These are phyloP conservation scores for Cutaneotrichosporon dermatis DNA, from an alignment of 1,284 basidiomycete species.

Conservation along the genomic window DNA sequence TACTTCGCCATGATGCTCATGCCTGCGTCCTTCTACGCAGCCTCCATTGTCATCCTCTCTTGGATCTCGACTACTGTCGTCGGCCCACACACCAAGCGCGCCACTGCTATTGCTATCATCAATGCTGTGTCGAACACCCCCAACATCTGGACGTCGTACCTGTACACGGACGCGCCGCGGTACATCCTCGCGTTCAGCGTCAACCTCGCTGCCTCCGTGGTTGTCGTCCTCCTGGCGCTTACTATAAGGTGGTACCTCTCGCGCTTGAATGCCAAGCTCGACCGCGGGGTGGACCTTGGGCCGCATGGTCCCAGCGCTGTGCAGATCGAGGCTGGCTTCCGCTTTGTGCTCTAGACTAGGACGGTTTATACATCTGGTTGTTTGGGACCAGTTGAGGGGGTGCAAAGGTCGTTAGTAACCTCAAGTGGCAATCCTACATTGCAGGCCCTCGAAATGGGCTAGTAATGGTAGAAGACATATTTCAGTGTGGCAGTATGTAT, in stretches of 20 bases:
- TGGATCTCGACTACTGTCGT: conserved; percentile 46
- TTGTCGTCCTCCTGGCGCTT: conserved; percentile 31
- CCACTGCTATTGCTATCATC: conserved; percentile 46
- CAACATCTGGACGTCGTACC: conserved; percentile 48
- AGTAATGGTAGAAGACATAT: too few species aligned
- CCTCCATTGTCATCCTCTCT: conserved; percentile 42
- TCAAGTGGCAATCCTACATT: too few species aligned
- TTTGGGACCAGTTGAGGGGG: too few species aligned
- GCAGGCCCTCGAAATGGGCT: too few species aligned
- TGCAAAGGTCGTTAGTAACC: too few species aligned
- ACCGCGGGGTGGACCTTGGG: conserved; percentile 37
- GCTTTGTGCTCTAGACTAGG: conserved; percentile 44
- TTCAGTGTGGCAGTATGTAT: too few species aligned
- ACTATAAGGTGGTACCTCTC: conserved; percentile 36
- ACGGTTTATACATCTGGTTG: too few species aligned
- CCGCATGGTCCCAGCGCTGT: conserved; percentile 32
- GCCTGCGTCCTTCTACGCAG: conserved; percentile 39
- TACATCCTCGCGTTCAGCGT: conserved; percentile 42
- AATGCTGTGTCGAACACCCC: conserved; percentile 47
- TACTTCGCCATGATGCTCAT: conserved; percentile 42
- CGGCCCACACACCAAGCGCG: conserved; percentile 47
- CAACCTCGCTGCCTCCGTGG: conserved; percentile 42
- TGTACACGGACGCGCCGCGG: conserved; percentile 37
- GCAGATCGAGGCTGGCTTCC: conserved; percentile 41
- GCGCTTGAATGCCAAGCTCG: conserved; percentile 40